phyloP scores from a whole-genome alignment of 2,329 filamentous ascomycete species.

The Alternaria gansuensis region DNA sequence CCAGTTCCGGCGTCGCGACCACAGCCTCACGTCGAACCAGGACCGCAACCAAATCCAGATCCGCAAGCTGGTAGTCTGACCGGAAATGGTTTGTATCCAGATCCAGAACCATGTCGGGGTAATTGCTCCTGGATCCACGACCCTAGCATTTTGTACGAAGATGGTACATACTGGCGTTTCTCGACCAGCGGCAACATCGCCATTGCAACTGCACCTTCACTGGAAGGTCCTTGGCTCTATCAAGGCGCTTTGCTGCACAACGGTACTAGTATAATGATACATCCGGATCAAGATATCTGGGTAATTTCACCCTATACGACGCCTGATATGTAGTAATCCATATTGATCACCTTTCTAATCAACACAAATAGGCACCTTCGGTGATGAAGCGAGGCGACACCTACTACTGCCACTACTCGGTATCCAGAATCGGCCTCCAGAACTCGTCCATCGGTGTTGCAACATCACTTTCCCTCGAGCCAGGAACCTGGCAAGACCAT shows the following conservation, averaged over 20 bases:
- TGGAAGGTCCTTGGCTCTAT: constrained; percentile 60
- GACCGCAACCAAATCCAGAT: neutral
- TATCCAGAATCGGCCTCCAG: constrained; percentile 67
- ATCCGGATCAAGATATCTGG: constrained; percentile 59
- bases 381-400: constrained; percentile 62
- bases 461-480: constrained; percentile 58
- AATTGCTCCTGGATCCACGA: constrained; percentile 57
- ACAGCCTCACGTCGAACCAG: neutral
- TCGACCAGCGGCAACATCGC: constrained; percentile 59
- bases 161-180: constrained; percentile 61
- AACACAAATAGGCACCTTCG: constrained; percentile 65
- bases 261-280: constrained; percentile 55
- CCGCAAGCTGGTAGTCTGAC: constrained; percentile 9
- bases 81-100: constrained; percentile 28
- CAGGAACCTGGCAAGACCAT: constrained; percentile 67
- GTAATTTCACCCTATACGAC: constrained; percentile 32
- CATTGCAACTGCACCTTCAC: constrained; percentile 55
- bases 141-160: constrained; percentile 56
- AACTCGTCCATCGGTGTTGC: constrained; percentile 68
- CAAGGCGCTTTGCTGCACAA: constrained; percentile 55
- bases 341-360: constrained; percentile 2
- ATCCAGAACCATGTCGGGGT: constrained; percentile 52
- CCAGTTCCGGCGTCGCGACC: constrained; percentile 2
- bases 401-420: constrained; percentile 71
- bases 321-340: neutral